Evolutionary conservation across 1,284 basidiomycete species (phyloP), one percentile per base, ranked within the genome.

Genomic region (Thecaphora thlaspeos): DNA sequence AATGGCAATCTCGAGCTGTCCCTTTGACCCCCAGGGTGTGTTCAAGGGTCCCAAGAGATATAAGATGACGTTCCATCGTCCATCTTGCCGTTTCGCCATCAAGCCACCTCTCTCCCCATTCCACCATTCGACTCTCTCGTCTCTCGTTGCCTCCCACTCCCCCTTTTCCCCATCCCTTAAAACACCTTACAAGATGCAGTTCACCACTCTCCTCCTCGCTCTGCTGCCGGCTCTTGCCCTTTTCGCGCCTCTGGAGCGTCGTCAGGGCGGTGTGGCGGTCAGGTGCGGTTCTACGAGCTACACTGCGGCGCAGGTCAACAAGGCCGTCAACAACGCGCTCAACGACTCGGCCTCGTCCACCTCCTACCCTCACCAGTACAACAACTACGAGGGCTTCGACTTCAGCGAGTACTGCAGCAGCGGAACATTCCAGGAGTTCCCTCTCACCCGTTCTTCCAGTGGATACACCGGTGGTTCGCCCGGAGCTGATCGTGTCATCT

Each of bases 381-480:
- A 68, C 45, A 47, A 54, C 24, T 37, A 48, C 21, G 56, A 61
- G n/a, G 51, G 68, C 43, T 68, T 70, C 48, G 56, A 70, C 65
- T 70, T 70, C 32, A 55, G 55, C 43, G 49, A 58, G 51, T 62
- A 62, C 55, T 70, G 68, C 58, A 7, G 7, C 26, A 37, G 55
- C 36, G 50, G 55, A 9, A 26, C 46, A 15, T 68, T 46, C 59
- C 14, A 58, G 37, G 68, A 70, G 56, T 60, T 53, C 48, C 58
- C 59, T 9, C 45, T 58, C 9, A 49, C 43, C 48, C 30, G 38
- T 4, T 34, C 39, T 2, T 45, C 48, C 3, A 37, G 37, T 2
- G 54, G 56, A 41, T 64, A 61, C 65, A 57, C 65, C 19, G 61
- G 64, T 21, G 68, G 68, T 34, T 68, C 65, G 47, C 68, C 68